Conservation (phyloP, 106 monocot genomes). For the Dendrobium nobile region DNA sequence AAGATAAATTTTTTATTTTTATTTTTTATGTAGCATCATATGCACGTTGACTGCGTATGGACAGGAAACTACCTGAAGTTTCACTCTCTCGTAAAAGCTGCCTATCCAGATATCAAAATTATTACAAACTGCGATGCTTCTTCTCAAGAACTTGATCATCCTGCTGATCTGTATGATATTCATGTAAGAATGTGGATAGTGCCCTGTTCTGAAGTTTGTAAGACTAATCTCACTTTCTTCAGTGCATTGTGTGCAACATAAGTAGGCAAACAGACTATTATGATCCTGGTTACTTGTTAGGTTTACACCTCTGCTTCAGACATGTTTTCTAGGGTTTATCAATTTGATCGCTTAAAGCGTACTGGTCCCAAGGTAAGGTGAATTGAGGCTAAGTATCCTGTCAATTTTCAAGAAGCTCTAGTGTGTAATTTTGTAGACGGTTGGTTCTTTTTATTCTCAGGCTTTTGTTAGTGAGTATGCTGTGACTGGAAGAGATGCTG, state of each 20-base stretch:
- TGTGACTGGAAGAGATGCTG: constrained; percentile 68
- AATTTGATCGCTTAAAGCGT: constrained; percentile 64
- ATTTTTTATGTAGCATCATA: neutral
- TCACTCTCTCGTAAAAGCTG: constrained; percentile 60
- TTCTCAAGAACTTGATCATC: constrained; percentile 53
- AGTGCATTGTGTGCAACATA: neutral
- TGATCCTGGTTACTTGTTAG: constrained; percentile 25
- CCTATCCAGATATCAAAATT: constrained; percentile 77
- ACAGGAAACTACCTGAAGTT: constrained; percentile 88
- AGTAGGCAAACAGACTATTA: neutral
- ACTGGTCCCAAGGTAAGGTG: constrained; percentile 58
- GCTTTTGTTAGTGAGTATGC: constrained; percentile 94
- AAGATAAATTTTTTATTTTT: neutral
- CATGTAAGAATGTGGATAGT: constrained; percentile 47
- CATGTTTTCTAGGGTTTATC: constrained; percentile 63
- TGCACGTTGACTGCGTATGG: neutral
- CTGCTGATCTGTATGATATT: constrained; percentile 67
- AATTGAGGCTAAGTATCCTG: too few relatives aligned
- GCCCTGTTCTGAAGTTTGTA: neutral
- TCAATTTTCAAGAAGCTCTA: neutral
- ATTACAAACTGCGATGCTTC: constrained; percentile 93
- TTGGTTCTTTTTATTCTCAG: constrained; percentile 17
- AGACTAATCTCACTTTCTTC: neutral
- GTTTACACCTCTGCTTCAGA: constrained; percentile 62
- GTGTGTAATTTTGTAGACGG: neutral